Conservation (phyloP, 2,329 filamentous ascomycete species). For the Botrytis hyacinthi region DNA sequence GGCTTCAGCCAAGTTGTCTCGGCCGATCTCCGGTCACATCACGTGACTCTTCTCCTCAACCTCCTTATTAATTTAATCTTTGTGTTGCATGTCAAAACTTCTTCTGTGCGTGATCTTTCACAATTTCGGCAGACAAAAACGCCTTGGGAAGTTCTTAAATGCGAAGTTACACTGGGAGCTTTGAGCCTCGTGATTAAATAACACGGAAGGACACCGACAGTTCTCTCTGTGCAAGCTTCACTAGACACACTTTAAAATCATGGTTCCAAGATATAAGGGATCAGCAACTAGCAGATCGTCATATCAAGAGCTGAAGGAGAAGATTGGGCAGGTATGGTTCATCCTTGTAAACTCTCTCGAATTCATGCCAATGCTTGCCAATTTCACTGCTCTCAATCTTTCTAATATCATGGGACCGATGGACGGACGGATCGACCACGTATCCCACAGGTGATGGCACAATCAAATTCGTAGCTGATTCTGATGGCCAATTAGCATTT, state of each 20-base stretch:
- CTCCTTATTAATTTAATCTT: neutral
- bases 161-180: neutral
- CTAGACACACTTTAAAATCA: neutral
- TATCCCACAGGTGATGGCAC: neutral
- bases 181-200: neutral
- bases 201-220: neutral
- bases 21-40: neutral
- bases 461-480: neutral
- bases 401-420: neutral
- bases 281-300: constrained; percentile 22
- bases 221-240: neutral
- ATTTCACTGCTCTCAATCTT: neutral
- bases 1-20: neutral
- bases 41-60: neutral
- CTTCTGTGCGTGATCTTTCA: neutral
- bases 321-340: constrained; percentile 33
- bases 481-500: constrained; percentile 40
- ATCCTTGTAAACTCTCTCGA: neutral
- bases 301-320: constrained; percentile 31
- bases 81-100: neutral
- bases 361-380: neutral
- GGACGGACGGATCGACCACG: neutral
- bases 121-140: neutral
- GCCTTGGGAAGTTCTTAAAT: neutral
- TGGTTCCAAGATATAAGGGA: neutral